These are phyloP conservation scores for Apophysomyces variabilis DNA, from an alignment of 371 early-diverging fungal species.

Conservation along the genomic window DNA sequence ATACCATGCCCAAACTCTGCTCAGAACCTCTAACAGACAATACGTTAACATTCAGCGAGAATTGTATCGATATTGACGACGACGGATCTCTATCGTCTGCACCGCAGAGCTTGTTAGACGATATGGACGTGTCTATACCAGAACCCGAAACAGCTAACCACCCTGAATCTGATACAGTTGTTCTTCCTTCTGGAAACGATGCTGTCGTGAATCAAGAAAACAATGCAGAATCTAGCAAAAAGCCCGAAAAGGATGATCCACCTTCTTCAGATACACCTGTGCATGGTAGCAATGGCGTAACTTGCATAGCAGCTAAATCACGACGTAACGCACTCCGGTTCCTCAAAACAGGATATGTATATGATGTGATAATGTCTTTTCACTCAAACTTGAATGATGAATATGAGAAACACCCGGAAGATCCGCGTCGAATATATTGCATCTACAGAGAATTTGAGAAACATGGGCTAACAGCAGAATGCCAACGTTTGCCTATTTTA, in stretches of 20 bases:
- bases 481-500: slow-evolving; percentile 53
- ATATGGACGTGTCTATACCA: not conserved
- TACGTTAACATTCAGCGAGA: not conserved
- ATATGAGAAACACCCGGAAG: slow-evolving; percentile 73
- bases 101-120: not conserved
- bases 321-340: slow-evolving; percentile 14
- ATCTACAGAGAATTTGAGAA: slow-evolving; percentile 63
- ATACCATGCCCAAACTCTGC: too few relatives aligned
- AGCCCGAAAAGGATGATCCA: too few relatives aligned
- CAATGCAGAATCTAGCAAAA: too few relatives aligned
- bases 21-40: not conserved
- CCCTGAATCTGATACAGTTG: too few relatives aligned
- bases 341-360: slow-evolving; percentile 62
- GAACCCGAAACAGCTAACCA: not conserved
- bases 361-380: slow-evolving; percentile 70
- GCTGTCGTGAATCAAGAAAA: too few relatives aligned
- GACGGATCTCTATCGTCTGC: not conserved
- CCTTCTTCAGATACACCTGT: too few relatives aligned
- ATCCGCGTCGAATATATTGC: slow-evolving; percentile 69
- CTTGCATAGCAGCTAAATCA: not conserved
- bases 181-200: too few relatives aligned
- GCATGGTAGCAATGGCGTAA: not conserved
- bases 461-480: slow-evolving; percentile 53
- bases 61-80: not conserved
- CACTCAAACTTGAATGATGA: slow-evolving; percentile 45